Conservation (phyloP, 257 asterid genomes). For the Verbascum thapsus region DNA sequence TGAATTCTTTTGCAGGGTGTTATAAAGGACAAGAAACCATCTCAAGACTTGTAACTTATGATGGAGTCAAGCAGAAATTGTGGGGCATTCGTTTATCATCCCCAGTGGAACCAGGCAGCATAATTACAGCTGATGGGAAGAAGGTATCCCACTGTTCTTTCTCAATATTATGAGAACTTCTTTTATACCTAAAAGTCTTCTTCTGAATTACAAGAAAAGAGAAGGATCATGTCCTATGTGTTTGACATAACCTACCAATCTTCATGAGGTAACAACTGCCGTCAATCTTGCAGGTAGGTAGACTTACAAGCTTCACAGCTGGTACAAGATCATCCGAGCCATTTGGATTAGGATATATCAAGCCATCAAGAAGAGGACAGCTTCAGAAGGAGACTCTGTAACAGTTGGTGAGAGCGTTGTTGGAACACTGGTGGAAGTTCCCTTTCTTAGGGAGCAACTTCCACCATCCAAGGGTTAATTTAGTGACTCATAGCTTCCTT, state of each 20-base stretch:
- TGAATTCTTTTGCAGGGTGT: slow-evolving; percentile 61
- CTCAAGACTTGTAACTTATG: slow-evolving; percentile 88
- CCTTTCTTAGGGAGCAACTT: slow-evolving; percentile 72
- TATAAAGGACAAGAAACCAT: slow-evolving; percentile 98
- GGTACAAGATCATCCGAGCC: slow-evolving; percentile 58
- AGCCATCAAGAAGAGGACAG: slow-evolving; percentile 72
- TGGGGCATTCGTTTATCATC: slow-evolving; percentile 86
- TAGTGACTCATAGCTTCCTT: slow-evolving; percentile 19
- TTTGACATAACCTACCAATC: background rate
- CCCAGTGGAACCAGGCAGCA: slow-evolving; percentile 73
- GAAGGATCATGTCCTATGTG: background rate
- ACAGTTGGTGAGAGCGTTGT: slow-evolving; percentile 58
- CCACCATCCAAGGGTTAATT: slow-evolving; percentile 44
- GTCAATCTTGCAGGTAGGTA: slow-evolving; percentile 70
- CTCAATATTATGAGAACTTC: slow-evolving; percentile 15
- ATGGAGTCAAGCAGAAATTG: slow-evolving; percentile 86
- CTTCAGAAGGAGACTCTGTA: slow-evolving; percentile 71
- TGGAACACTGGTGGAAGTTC: slow-evolving; percentile 81
- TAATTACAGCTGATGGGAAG: slow-evolving; percentile 68
- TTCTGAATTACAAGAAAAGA: background rate
- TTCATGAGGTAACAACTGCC: slow-evolving; percentile 18
- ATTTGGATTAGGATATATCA: slow-evolving; percentile 88
- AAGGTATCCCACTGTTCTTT: slow-evolving; percentile 50
- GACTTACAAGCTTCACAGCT: slow-evolving; percentile 73
- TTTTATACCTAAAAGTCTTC: slow-evolving; percentile 10